phyloP scores from a whole-genome alignment of 2,329 filamentous ascomycete species.

The Emergomyces pasteurianus region DNA sequence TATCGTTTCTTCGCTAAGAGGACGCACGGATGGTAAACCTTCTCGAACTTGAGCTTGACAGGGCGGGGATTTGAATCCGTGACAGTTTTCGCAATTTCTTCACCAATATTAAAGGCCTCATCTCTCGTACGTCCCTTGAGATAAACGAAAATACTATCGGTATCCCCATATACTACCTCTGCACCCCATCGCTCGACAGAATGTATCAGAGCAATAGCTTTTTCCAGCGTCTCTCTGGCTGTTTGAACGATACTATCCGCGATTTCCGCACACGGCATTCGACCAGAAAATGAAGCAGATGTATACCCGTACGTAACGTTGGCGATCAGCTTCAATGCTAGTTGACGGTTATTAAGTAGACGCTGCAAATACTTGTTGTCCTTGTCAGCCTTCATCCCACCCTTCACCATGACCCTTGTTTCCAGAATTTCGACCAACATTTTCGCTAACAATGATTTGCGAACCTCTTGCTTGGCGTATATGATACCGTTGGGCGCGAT shows the following conservation, averaged over 20 bases:
- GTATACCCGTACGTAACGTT: conserved; percentile 99
- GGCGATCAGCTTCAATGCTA: conserved; percentile 91
- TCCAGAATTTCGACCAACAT: conserved; percentile 95
- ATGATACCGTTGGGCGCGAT: conserved; percentile 95
- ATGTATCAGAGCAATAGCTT: conserved; percentile 85
- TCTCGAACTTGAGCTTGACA: conserved; percentile 95
- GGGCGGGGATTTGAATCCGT: conserved; percentile 84
- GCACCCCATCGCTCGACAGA: conserved; percentile 78
- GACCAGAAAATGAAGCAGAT: conserved; percentile 87
- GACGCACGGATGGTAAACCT: conserved; percentile 92
- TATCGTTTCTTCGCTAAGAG: conserved; percentile 95
- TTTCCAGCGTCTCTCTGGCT: conserved; percentile 85
- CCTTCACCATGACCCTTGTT: conserved; percentile 95
- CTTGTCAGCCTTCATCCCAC: conserved; percentile 87
- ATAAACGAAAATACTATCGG: conserved; percentile 85
- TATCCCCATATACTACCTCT: conserved; percentile 96
- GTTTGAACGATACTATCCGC: conserved; percentile 98
- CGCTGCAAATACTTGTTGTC: conserved; percentile 76
- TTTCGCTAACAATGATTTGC: conserved; percentile 84
- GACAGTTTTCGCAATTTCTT: conserved; percentile 78
- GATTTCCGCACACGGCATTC: conserved; percentile 97
- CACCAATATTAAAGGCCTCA: conserved; percentile 82
- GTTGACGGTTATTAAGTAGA: conserved; percentile 81
- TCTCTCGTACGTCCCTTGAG: conserved; percentile 76
- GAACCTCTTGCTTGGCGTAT: conserved; percentile 73